phyloP scores from a whole-genome alignment of 2,329 filamentous ascomycete genomes.

The Fusarium illudens region DNA sequence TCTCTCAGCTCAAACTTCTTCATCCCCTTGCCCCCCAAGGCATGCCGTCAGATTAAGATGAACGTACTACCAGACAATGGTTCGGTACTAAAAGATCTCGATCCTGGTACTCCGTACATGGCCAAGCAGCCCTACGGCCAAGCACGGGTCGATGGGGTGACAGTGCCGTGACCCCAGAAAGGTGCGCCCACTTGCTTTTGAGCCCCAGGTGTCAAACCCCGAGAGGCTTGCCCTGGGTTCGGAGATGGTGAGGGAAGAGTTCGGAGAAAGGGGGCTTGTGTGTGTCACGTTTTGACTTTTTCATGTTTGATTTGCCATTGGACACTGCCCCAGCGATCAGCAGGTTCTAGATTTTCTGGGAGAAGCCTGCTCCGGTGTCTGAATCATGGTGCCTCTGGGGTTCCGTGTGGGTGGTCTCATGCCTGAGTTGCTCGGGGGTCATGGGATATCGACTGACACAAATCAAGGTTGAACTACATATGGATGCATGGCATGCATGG shows the following conservation, averaged over 20 bases:
- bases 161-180: conserved; percentile 3
- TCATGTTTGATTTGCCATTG: not conserved
- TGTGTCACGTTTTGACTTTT: conserved; percentile 1
- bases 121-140: not conserved
- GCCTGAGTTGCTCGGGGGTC: not conserved
- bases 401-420: conserved; percentile 12
- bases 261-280: not conserved
- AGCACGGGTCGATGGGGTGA: conserved; percentile 3
- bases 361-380: conserved; percentile 4
- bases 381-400: not conserved
- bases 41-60: conserved; percentile 1
- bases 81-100: conserved; percentile 6
- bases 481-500: not conserved
- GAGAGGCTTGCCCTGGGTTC: not conserved
- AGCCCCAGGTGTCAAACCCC: not conserved
- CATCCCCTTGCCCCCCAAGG: not conserved
- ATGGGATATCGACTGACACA: conserved; percentile 1
- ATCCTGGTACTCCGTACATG: conserved; percentile 1
- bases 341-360: conserved; percentile 9
- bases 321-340: conserved; percentile 9
- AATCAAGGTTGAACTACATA: not conserved
- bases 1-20: not conserved
- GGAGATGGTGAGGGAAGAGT: not conserved
- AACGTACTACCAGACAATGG: not conserved
- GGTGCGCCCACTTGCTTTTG: conserved; percentile 4